Evolutionary conservation across 192 early-diverging fungal species (phyloP), one percentile per base, ranked within the genome.

Genomic region (Entomortierella beljakovae): DNA sequence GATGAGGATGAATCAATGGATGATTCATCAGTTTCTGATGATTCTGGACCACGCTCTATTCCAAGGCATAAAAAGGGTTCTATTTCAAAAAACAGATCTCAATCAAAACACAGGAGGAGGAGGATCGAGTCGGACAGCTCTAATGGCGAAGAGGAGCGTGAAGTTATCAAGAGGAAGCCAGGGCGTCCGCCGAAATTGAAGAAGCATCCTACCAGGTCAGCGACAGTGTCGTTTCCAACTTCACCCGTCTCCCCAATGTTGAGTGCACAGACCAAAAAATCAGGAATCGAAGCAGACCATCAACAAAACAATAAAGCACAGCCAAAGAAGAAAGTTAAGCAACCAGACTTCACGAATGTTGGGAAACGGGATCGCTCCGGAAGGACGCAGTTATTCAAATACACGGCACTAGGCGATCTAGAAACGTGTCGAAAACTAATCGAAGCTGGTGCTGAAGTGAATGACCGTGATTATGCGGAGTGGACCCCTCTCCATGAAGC

Each of bases 401-500:
- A 71, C 34, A 85, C 86, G 0, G 80, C 82, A 28, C 75, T 86
- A 9, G 91, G 91, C 3, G 83, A 91, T 46, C 55, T 90, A 48
- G 88, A 88, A 40, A 82, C 81, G 42, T 82, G 86, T 13, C 64
- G 84, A n/a, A 70, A 64, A 22, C 66, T 90, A 6, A 76, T 92
- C 25, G 82, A 82, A 54, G 84, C 82, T 46, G 91, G 91, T 22
- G 89, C 90, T 15, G 83, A 89, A 33, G 85, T 91, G 9, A 90
- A 91, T 35, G 82, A 86, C 57, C 84, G 86, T 31, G 91, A 92
- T 58, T 87, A 90, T 65, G 90, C 89, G 25, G 87, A 87, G 3
- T 91, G 91, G 91, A 88, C 86, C 25, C 88, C 92, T 2, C 72
- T 93, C 28, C 92, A 93, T 58, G 92, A 93, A 50, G 90, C 92